Percentiles rank a stretch among this genome's conserved stretches.
Conservation (phyloP, 768 basidiomycete genomes). For the Mycena rosella region DNA sequence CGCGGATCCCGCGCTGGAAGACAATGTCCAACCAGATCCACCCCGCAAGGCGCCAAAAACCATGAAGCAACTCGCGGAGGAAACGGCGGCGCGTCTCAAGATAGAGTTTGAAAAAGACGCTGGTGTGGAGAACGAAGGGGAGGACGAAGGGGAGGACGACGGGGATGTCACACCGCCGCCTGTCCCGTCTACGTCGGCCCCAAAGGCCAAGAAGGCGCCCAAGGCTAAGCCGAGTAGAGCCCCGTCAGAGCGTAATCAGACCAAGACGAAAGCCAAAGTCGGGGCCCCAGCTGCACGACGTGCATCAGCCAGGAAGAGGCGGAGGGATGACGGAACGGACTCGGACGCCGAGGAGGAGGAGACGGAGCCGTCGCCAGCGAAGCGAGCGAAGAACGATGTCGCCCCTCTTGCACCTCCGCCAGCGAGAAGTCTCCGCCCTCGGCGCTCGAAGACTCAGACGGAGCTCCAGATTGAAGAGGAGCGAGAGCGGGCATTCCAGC, state of each 20-base stretch:
- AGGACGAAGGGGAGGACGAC: constrained; percentile 17
- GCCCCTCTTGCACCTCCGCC: constrained; percentile 34
- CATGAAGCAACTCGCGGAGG: constrained; percentile 75
- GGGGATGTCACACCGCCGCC: constrained; percentile 5
- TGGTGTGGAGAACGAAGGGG: constrained; percentile 15
- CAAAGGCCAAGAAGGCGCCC: constrained; percentile 30
- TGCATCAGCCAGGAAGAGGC: constrained; percentile 38
- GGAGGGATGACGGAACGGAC: constrained; percentile 40
- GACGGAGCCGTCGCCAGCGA: constrained; percentile 40
- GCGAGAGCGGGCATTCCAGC: constrained; percentile 62
- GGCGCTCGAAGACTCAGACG: constrained; percentile 64
- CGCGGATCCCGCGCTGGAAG: constrained; percentile 48
- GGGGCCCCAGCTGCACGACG: constrained; percentile 40
- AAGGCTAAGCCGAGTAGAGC: constrained; percentile 29
- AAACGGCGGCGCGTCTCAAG: constrained; percentile 39
- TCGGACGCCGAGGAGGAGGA: constrained; percentile 39
- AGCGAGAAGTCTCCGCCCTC: constrained; percentile 70
- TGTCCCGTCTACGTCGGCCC: constrained; percentile 16
- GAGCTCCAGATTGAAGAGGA: constrained; percentile 62
- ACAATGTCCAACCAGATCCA: constrained; percentile 33
- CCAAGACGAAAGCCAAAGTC: constrained; percentile 29
- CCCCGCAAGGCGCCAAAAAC: constrained; percentile 61
- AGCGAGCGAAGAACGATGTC: constrained; percentile 48
- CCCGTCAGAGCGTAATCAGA: constrained; percentile 23
- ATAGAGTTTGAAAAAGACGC: constrained; percentile 29